Evolutionary conservation across 2,329 filamentous ascomycete species (phyloP), one percentile per base, ranked within the genome.

Genomic region (Alternaria ventricosa): DNA sequence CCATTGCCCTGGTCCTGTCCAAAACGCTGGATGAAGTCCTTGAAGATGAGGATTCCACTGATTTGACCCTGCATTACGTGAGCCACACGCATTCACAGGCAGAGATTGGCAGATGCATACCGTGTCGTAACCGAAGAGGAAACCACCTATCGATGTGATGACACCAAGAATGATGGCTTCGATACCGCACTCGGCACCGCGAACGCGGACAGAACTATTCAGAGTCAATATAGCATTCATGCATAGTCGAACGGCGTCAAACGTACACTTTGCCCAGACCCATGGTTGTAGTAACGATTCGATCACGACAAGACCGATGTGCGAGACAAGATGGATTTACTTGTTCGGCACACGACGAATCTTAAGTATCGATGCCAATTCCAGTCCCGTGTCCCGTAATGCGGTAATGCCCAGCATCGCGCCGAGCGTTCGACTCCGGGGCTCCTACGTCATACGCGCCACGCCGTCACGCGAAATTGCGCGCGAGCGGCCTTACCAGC

Each of bases 61-160:
- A 79, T 79, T 72, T 78, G 76, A 46, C 75, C 75, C 65, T 75
- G 45, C 36, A 20, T 9, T 54, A 22, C 25, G 41, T 50, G 11
- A 56, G 57, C n/a, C 25, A 6, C 18, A 44, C 30, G 15, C 43
- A 13, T 8, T 22, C 25, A 15, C 22, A 51, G 10, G 43, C 12
- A 41, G 27, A 27, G 9, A 22, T n/a, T 15, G 13, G 4, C 9
- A 23, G 18, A n/a, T 33, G 18, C 66, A 20, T 71, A 72, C 88
- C 10, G 87, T 89, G 68, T 89, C 88, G 68, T 89, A 89, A 51
- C 88, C 88, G 74, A 89, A 89, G 64, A 90, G 83, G 75, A 88
- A 88, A 51, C 87, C 88, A 64, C 87, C 87, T 44, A 89, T 84
- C 47, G 84, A 86, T 46, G 87, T 87, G 45, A 85, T 81, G 33